phyloP scores from a whole-genome alignment of 2,329 filamentous ascomycete species.

The Aspergillus novofumigatus region DNA sequence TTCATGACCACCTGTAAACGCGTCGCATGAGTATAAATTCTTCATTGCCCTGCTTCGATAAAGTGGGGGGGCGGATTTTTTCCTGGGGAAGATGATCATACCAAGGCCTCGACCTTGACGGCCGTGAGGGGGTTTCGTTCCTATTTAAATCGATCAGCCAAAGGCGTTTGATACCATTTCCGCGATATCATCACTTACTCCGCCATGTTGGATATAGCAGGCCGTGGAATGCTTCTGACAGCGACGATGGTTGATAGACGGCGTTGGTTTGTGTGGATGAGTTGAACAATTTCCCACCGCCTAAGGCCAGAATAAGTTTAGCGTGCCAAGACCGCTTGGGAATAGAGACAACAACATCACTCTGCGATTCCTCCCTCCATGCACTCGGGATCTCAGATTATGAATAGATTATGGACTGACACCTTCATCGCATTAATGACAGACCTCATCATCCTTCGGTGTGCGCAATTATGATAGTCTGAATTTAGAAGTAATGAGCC shows the following conservation, averaged over 20 bases:
- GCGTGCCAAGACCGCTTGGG: conserved; percentile 21
- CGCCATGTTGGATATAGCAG: conserved; percentile 28
- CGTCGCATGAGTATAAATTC: conserved; percentile 22
- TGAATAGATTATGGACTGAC: not conserved
- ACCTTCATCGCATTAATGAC: not conserved
- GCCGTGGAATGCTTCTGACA: conserved; percentile 15
- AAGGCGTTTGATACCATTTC: not conserved
- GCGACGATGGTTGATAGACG: conserved; percentile 15
- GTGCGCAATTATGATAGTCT: not conserved
- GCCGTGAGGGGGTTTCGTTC: conserved; percentile 71
- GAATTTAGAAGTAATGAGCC: not conserved
- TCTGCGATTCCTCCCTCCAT: not conserved
- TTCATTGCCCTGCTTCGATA: conserved; percentile 15
- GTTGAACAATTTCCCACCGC: conserved; percentile 28
- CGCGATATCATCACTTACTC: conserved; percentile 20
- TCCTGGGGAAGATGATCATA: conserved; percentile 47
- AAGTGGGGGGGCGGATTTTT: conserved; percentile 32
- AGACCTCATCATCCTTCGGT: not conserved
- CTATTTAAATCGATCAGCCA: conserved; percentile 30
- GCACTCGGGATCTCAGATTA: not conserved
- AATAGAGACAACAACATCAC: not conserved
- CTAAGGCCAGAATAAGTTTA: conserved; percentile 19
- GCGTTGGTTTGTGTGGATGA: conserved; percentile 31
- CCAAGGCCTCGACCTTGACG: conserved; percentile 92
- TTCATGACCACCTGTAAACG: conserved; percentile 80